A percentile compares a stretch with the other conserved stretches of the same genome.
Conservation (phyloP, 306 rosid species). For the Vigna reflexopilosa region DNA sequence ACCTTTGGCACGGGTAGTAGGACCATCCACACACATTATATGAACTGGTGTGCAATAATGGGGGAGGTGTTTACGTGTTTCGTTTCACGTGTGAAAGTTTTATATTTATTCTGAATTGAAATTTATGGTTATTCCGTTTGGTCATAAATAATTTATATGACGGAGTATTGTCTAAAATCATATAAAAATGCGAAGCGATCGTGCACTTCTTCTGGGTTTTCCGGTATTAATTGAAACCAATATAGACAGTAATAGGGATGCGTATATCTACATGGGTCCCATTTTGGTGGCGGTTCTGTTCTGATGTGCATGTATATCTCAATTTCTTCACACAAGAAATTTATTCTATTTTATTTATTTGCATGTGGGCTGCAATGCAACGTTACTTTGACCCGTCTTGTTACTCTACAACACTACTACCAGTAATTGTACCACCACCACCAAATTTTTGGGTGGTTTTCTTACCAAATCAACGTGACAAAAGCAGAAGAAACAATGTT, state of each 20-base stretch:
- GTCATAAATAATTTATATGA: not conserved
- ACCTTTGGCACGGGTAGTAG: constrained; percentile 35
- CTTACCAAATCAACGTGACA: constrained; percentile 21
- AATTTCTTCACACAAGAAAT: constrained; percentile 32
- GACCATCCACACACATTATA: constrained; percentile 11
- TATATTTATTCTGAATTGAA: constrained; percentile 6
- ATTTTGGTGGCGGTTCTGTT: constrained; percentile 7
- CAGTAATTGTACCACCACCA: not conserved
- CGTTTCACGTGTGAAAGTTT: constrained; percentile 31
- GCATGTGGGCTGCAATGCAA: constrained; percentile 50
- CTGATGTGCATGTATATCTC: not conserved
- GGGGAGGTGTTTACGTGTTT: constrained; percentile 12
- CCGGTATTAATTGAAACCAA: constrained; percentile 26
- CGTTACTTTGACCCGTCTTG: constrained; percentile 50
- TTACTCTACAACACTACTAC: not conserved
- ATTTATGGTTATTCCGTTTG: not conserved
- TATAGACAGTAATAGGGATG: constrained; percentile 49
- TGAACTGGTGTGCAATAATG: constrained; percentile 1
- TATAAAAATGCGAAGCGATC: constrained; percentile 15
- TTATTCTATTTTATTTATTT: not conserved
- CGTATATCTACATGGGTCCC: constrained; percentile 41
- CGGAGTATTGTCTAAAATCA: not conserved
- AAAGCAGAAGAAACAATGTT: not conserved
- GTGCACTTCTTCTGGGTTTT: constrained; percentile 36
- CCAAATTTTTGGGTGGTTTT: not conserved